These are phyloP conservation scores for Cutaneotrichosporon mucoides DNA, from an alignment of 1,284 basidiomycete genomes.

Conservation along the genomic window DNA sequence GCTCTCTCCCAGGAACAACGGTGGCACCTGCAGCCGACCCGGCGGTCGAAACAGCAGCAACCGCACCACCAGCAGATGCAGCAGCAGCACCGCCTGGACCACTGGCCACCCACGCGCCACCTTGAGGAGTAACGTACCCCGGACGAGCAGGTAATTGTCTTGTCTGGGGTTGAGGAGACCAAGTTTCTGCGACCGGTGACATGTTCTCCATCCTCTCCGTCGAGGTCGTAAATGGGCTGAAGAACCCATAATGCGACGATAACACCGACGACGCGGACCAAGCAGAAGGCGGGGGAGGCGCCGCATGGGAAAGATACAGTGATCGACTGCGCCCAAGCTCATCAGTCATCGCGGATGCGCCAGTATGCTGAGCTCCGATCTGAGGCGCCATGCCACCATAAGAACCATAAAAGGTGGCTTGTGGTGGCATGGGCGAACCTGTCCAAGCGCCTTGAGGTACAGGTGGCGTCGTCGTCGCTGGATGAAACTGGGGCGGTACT, in stretches of 20 bases:
- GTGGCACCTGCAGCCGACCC: not conserved
- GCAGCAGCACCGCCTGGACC: too few relatives aligned
- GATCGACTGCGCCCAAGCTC: conserved; percentile 14
- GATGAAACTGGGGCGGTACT: conserved; percentile 10
- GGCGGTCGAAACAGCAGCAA: not conserved
- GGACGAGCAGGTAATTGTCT: not conserved
- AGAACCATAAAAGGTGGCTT: conserved; percentile 11
- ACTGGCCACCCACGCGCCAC: not conserved
- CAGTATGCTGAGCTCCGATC: conserved; percentile 7
- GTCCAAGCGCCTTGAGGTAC: conserved; percentile 15
- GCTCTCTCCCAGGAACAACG: conserved; percentile 3
- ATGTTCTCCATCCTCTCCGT: conserved; percentile 13
- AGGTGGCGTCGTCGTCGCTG: conserved; percentile 8
- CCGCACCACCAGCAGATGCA: too few relatives aligned
- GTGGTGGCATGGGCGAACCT: not conserved
- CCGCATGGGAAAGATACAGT: conserved; percentile 10
- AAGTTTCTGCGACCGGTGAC: conserved; percentile 11
- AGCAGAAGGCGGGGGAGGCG: conserved; percentile 2
- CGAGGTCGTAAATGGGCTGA: conserved; percentile 8
- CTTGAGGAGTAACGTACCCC: not conserved
- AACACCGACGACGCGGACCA: conserved; percentile 19
- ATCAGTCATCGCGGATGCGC: conserved; percentile 3
- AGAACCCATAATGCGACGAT: conserved; percentile 18
- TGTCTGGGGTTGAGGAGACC: conserved; percentile 4
- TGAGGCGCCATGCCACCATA: conserved; percentile 6